phyloP scores from a whole-genome alignment of 1,284 basidiomycete species.

The Heterobasidion irregulare region DNA sequence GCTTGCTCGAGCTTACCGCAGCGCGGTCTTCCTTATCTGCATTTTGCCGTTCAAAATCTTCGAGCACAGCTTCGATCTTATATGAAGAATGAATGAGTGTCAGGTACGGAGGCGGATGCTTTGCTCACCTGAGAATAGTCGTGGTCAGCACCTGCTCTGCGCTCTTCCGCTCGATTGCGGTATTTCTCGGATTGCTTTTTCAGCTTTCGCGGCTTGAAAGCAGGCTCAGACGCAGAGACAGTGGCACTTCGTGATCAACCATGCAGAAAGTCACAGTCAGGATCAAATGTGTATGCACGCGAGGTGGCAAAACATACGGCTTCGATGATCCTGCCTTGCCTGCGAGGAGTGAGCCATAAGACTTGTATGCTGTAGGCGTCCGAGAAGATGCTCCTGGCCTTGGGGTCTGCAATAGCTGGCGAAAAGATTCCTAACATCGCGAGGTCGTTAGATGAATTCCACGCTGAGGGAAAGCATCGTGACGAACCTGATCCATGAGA shows the following conservation, averaged over 20 bases:
- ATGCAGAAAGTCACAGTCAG: slow-evolving; percentile 1
- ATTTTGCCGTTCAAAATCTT: slow-evolving; percentile 69
- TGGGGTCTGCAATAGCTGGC: slow-evolving; percentile 21
- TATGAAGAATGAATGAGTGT: neutral
- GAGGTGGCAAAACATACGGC: slow-evolving; percentile 12
- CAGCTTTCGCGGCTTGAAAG: slow-evolving; percentile 72
- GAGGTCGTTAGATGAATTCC: slow-evolving; percentile 1
- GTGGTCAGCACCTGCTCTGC: slow-evolving; percentile 50
- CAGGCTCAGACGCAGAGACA: slow-evolving; percentile 23
- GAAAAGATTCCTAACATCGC: slow-evolving; percentile 28
- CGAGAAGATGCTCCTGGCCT: slow-evolving; percentile 1
- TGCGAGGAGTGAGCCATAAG: slow-evolving; percentile 14
- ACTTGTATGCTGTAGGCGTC: slow-evolving; percentile 6
- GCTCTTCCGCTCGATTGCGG: slow-evolving; percentile 64
- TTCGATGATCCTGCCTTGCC: slow-evolving; percentile 12
- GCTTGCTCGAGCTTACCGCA: slow-evolving; percentile 27
- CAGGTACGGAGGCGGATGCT: neutral
- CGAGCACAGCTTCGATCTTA: slow-evolving; percentile 63
- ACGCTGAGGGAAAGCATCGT: neutral
- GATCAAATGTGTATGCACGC: slow-evolving; percentile 5
- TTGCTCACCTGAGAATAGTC: slow-evolving; percentile 53
- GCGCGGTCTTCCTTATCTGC: slow-evolving; percentile 46
- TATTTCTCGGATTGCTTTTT: slow-evolving; percentile 52
- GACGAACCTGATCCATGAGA: slow-evolving; percentile 13
- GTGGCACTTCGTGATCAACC: slow-evolving; percentile 15